Evolutionary conservation across 1,284 basidiomycete genomes (phyloP), one percentile per base, ranked within the genome.

Genomic region (Lentinula novae-zelandiae): DNA sequence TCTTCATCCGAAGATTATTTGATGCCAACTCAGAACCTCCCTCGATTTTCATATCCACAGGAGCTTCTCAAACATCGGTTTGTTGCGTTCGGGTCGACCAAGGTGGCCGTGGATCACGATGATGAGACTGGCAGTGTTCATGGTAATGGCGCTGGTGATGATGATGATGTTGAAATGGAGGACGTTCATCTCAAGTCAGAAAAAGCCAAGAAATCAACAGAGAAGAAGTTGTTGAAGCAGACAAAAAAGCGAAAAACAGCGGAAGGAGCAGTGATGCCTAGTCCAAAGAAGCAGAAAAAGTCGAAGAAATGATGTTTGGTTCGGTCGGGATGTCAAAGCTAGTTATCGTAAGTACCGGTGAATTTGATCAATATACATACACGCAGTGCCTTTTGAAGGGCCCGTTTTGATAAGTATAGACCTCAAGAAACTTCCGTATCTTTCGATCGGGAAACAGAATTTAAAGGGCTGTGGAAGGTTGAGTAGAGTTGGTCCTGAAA

Each of bases 51-150:
- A 9, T 83, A 90, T 66, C 82, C 89, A 0, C 73, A 76, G 38
- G 82, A 86, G 54, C 66, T 84, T 1, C 76, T 91, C 40, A 90
- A 76, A 60, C 87, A 90, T 66, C 70, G 75, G 1, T 91, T 57
- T 15, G 53, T 57, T 7, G 54, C 62, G 12, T 59, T 48, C 7
- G 67, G 65, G 22, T 68, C 67, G 2, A 65, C 60, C 34, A 60
- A 60, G 22, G 42, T 15, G 8, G 44, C 20, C 17, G 46, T 31
- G 13, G n/a, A 13, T 36, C 10, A 34, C 22, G 53, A 5, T 13
- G 15, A 54, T 13, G 53, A 50, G 15, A 17, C 8, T 10, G 15
- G 39, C 9, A 33, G 9, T 12, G 55, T 2, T 10, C 50, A 52
- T 17, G 44, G 55, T 46, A 57, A 59, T 22, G 57, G 54, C 58